Evolutionary conservation across 352 stramenopile species (phyloP), one percentile per base, ranked within the genome.

Genomic region (Phytophthora palmivora): DNA sequence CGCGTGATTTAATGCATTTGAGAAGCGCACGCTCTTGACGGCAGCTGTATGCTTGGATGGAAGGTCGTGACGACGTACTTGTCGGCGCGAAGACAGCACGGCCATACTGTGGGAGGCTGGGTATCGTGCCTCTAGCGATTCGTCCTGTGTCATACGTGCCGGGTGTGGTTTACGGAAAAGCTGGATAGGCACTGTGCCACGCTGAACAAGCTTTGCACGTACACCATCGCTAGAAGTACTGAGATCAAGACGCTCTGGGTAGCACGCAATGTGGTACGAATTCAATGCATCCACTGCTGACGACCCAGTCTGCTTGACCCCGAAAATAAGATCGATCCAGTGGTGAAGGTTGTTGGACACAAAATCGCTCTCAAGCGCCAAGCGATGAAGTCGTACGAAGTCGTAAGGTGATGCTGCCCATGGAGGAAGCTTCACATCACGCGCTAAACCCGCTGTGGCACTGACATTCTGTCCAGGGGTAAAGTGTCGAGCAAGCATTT

Each of bases 321-420:
- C 98, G 78, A 99, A 99, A 22, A 99, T 91, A 22, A 99, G 84
- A 81, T 99, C 98, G 30, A 99, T 98, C 98, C 98, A 99, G 71
- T 95, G 78, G 71, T 99, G 97, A 16, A 99, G 84, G 61, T 99
- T 89, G 52, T 78, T 88, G 36, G 96, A 99, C 1, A 99, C 97
- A 65, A 97, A 97, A 41, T 99, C 97, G 70, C 94, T 99, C 75
- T 99, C 98, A 21, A 99, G 87, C 9, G 98, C 97, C 51, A 98
- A 63, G 9, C 94, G 92, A 71, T 97, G 97, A 44, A 99, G 88
- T 18, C 91, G 87, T 19, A 99, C 94, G 64, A 99, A 99, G 44
- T 98, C 86, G 58, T 98, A 92, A 10, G 95, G 63, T 21, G 94
- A 97, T 6, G 94, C 90, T 8, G 97, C 97, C 97, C 98, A 99